Base-by-base conservation (phyloP, 768 basidiomycete species). In the Mycena sanguinolenta region DNA sequence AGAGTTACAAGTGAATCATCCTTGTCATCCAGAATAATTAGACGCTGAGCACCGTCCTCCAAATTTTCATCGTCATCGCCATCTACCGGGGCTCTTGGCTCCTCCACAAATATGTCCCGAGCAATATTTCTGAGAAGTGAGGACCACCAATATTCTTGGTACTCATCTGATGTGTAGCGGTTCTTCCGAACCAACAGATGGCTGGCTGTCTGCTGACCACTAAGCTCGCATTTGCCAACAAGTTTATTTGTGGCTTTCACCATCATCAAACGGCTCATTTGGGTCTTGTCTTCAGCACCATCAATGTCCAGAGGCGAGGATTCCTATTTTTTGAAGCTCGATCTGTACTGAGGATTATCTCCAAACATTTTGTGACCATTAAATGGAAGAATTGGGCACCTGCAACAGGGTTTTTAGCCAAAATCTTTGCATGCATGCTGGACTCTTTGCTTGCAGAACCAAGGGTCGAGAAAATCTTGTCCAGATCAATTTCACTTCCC, bases 101-200 rank as follows among this genome's bases (percentile, higher is more conserved):
- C 60, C 8, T 12, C 28, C 21, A 79, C 76, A 23, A 81, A 71
- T 2, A 79, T 55, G 4, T 63, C 62, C 3, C 62, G 57, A n/a
- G n/a, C n/a, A n/a, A n/a, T n/a, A n/a, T n/a, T n/a, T n/a, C n/a
- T n/a, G n/a, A n/a, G n/a, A n/a, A 4, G 63, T 58, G 32, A 58
- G 39, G 42, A 44, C 42, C 42, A 65, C 49, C 57, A 70, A 34
- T 55, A 70, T 13, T 36, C 58, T 27, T 55, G 25, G 38, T 52
- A 70, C 3, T 38, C 55, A 23, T 59, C 63, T 25, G 54, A 52
- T 8, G 52, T 65, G 50, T 70, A 70, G 17, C 59, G 23, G 46
- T 44, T 62, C 21, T 55, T 50, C 16, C 50, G 32, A 21, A 58
- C 46, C 3, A 71, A 14, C 10, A 71, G 38, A 17, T 25, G 27